phyloP scores from a whole-genome alignment of 2,329 filamentous ascomycete species.

The Talaromyces sp. region DNA sequence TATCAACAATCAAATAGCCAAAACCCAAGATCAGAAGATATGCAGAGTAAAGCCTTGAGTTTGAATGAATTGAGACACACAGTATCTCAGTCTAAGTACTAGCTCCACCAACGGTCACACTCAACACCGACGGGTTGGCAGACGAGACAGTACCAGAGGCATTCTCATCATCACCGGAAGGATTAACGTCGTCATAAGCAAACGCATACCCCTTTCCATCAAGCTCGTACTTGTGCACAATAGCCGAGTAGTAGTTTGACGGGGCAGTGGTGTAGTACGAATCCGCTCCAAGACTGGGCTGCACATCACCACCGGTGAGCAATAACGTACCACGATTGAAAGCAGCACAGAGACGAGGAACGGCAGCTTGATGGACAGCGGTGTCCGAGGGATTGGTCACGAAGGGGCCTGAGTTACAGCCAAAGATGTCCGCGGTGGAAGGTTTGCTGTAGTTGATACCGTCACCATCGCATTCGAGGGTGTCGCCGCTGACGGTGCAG shows the following conservation, averaged over 20 bases:
- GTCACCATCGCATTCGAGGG: slow-evolving; percentile 44
- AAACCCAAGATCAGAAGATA: not conserved
- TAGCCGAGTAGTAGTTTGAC: slow-evolving; percentile 46
- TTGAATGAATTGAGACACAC: not conserved
- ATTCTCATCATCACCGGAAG: slow-evolving; percentile 52
- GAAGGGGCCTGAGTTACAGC: slow-evolving; percentile 52
- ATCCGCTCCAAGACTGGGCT: slow-evolving; percentile 37
- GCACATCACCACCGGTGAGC: slow-evolving; percentile 45
- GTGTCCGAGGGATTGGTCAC: slow-evolving; percentile 38
- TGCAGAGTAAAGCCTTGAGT: not conserved
- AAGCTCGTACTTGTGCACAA: slow-evolving; percentile 59
- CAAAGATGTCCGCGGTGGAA: slow-evolving; percentile 47
- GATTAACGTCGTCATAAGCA: slow-evolving; percentile 65
- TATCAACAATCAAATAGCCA: not conserved
- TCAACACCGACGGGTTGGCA: slow-evolving; percentile 45
- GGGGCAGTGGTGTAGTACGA: slow-evolving; percentile 17
- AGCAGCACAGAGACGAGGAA: slow-evolving; percentile 52
- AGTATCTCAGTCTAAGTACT: not conserved
- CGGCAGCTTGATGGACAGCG: slow-evolving; percentile 41
- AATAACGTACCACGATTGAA: slow-evolving; percentile 50
- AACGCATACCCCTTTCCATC: slow-evolving; percentile 64
- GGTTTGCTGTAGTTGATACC: slow-evolving; percentile 46
- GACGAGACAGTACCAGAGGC: slow-evolving; percentile 49
- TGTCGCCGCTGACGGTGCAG: slow-evolving; percentile 41
- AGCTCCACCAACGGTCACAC: slow-evolving; percentile 47